Evolutionary conservation across 129 eudicot genomes (phyloP).

Genomic region (Mikania micrantha): DNA sequence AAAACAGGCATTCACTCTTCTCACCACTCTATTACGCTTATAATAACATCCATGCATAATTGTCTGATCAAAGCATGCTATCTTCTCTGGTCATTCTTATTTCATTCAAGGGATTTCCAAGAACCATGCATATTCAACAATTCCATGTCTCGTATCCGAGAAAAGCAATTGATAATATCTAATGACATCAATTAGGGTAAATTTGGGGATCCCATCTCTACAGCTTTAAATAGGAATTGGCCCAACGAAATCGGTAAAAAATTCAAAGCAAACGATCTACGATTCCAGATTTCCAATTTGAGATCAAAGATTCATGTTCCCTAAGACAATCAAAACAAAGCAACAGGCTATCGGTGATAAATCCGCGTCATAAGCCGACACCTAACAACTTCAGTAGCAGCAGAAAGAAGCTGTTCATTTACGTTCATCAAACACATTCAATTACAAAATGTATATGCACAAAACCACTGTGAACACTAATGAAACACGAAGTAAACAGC

Average conservation of each 20-base stretch:
- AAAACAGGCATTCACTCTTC: neutral
- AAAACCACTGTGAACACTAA: neutral
- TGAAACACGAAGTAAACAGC: neutral
- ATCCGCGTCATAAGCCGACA: neutral
- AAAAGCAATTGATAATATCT: neutral
- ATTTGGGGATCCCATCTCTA: neutral
- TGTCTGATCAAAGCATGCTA: neutral
- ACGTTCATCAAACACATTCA: slow-evolving; percentile 15
- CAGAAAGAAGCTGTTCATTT: neutral
- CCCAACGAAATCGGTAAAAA: neutral
- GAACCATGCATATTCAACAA: neutral
- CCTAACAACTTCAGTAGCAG: neutral
- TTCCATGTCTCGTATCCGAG: neutral
- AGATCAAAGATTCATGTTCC: slow-evolving; percentile 9
- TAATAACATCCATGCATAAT: slow-evolving; percentile 6
- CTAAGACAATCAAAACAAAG: neutral
- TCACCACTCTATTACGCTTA: neutral
- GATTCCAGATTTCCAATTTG: neutral
- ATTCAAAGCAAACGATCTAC: neutral
- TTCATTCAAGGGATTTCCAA: neutral
- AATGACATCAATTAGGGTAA: slow-evolving; percentile 17
- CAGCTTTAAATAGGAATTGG: slow-evolving; percentile 7
- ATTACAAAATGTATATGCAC: slow-evolving; percentile 1
- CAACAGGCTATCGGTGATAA: neutral
- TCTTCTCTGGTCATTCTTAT: neutral